Evolutionary conservation across 441 rosid genomes (phyloP).

Genomic region (Mallotus repandus): DNA sequence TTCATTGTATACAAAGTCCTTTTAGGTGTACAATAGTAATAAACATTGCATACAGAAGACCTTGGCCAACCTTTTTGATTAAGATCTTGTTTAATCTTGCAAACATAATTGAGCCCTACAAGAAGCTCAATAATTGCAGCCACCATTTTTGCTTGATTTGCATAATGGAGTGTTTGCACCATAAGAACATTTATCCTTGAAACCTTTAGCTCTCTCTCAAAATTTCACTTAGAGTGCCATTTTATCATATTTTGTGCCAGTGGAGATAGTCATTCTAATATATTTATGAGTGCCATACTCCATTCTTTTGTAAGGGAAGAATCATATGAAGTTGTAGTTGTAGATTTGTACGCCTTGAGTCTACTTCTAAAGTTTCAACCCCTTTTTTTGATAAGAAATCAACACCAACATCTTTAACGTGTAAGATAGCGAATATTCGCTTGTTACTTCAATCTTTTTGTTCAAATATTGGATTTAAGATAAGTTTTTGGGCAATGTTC

Average conservation of each 20-base stretch:
- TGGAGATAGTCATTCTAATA: slow-evolving; percentile 61
- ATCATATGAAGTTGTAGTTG: slow-evolving; percentile 35
- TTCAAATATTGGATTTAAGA: too few species aligned
- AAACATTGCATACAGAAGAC: neutral
- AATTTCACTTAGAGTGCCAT: slow-evolving; percentile 59
- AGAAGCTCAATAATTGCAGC: slow-evolving; percentile 61
- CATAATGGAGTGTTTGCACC: slow-evolving; percentile 64
- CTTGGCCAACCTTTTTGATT: slow-evolving; percentile 17
- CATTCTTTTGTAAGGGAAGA: slow-evolving; percentile 47
- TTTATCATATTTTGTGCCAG: slow-evolving; percentile 56
- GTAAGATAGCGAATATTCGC: too few species aligned
- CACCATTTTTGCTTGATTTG: slow-evolving; percentile 58
- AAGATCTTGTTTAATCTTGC: slow-evolving; percentile 33
- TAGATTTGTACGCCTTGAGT: slow-evolving; percentile 36
- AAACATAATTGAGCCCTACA: slow-evolving; percentile 54
- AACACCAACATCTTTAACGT: too few species aligned
- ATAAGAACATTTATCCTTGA: slow-evolving; percentile 47
- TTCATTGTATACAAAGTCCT: slow-evolving; percentile 3
- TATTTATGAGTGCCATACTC: slow-evolving; percentile 35
- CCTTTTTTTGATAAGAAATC: too few species aligned
- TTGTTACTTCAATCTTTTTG: too few species aligned
- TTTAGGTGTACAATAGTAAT: slow-evolving; percentile 8
- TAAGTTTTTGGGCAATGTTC: too few species aligned
- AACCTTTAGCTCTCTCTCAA: slow-evolving; percentile 50
- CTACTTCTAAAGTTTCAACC: slow-evolving; percentile 29